These are phyloP conservation scores for Plasmopara halstedii DNA, from an alignment of 352 stramenopile species.

Conservation along the genomic window DNA sequence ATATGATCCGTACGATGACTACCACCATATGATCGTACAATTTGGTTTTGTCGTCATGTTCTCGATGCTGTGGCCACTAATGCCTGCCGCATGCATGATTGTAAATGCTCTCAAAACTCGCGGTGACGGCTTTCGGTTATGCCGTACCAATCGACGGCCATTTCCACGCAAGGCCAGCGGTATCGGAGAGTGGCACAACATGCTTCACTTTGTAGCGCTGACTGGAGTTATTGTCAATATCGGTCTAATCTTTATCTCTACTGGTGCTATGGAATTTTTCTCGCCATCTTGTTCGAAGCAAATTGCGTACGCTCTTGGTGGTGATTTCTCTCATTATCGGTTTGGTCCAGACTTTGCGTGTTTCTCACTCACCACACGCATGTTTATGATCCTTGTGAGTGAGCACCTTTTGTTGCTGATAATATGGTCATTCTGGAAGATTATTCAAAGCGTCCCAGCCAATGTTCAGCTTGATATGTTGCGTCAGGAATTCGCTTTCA, in stretches of 20 bases:
- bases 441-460: slow-evolving; percentile 49
- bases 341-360: slow-evolving; percentile 73
- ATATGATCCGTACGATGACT: slow-evolving; percentile 79
- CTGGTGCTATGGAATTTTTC: slow-evolving; percentile 69
- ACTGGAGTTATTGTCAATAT: slow-evolving; percentile 72
- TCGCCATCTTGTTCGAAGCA: slow-evolving; percentile 38
- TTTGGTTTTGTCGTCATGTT: slow-evolving; percentile 86
- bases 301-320: slow-evolving; percentile 45
- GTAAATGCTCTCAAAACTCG: slow-evolving; percentile 78
- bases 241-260: slow-evolving; percentile 71
- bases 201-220: slow-evolving; percentile 61
- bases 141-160: slow-evolving; percentile 59
- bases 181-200: slow-evolving; percentile 66
- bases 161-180: slow-evolving; percentile 64
- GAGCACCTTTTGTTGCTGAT: slow-evolving; percentile 52
- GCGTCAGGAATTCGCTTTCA: slow-evolving; percentile 67
- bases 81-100: slow-evolving; percentile 67
- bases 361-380: slow-evolving; percentile 64
- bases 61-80: slow-evolving; percentile 76
- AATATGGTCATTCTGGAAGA: slow-evolving; percentile 67
- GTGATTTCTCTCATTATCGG: slow-evolving; percentile 51
- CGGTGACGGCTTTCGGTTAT: slow-evolving; percentile 67
- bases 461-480: slow-evolving; percentile 57
- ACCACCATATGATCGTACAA: slow-evolving; percentile 73
- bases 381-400: slow-evolving; percentile 74